These are phyloP conservation scores for Beauveria bassiana DNA, from an alignment of 2,329 filamentous ascomycete species.

Conservation along the genomic window DNA sequence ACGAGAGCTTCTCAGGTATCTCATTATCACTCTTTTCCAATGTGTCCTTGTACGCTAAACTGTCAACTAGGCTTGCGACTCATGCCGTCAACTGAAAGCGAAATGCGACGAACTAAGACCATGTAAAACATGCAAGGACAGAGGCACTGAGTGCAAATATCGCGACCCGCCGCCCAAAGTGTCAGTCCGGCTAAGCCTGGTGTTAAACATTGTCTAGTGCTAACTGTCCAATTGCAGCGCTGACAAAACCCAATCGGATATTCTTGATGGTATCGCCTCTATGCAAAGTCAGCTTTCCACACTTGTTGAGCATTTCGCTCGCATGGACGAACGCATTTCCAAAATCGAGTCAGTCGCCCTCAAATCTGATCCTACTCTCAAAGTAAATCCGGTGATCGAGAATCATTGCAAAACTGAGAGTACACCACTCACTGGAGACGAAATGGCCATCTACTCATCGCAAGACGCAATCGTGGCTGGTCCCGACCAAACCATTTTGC, in stretches of 20 bases:
- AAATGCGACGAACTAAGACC: conserved; percentile 86
- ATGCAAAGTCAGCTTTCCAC: conserved; percentile 31
- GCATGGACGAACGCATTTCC: conserved; percentile 29
- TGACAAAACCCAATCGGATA: conserved; percentile 54
- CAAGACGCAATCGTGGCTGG: conserved; percentile 8
- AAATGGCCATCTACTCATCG: background rate
- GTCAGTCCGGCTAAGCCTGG: conserved; percentile 41
- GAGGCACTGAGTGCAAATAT: conserved; percentile 76
- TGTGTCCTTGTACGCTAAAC: background rate
- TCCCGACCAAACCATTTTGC: background rate
- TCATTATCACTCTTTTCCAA: conserved; percentile 6
- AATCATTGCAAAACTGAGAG: conserved; percentile 16
- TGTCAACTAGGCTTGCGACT: conserved; percentile 71
- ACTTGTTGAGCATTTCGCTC: conserved; percentile 30
- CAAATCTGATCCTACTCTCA: background rate
- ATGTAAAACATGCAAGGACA: conserved; percentile 82
- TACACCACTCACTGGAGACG: conserved; percentile 23
- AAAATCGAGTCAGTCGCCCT: conserved; percentile 24
- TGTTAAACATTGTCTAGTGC: background rate
- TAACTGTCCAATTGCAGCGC: conserved; percentile 30
- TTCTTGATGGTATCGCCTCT: conserved; percentile 45
- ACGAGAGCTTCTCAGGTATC: conserved; percentile 56
- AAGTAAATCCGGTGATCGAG: conserved; percentile 10
- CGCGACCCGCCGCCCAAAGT: conserved; percentile 87
- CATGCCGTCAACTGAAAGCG: conserved; percentile 78